Base-by-base conservation (phyloP, 108 stramenopile genomes). In the Skeletonema menzelii region DNA sequence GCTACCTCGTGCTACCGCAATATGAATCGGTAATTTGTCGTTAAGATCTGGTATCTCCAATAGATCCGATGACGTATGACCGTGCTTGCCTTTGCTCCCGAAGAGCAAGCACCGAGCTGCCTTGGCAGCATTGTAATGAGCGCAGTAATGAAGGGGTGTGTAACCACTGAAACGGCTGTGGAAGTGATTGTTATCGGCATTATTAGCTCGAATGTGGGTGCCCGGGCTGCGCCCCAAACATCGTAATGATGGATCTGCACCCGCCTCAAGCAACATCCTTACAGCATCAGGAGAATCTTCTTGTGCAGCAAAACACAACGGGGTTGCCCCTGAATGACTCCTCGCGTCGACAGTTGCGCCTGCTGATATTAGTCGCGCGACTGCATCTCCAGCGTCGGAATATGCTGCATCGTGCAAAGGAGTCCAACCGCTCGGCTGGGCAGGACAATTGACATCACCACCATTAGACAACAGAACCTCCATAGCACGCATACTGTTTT, bases 381-480 rank as follows among this genome's bases (percentile, higher is more conserved):
- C 83, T n/a, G 88, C 86, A 38, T 80, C 85, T 20, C 70, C 71
- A n/a, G 88, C 83, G 73, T 94, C 89, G 27, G 90, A 88, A 77
- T 91, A 90, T 2, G 92, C 89, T 34, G 93, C 91, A 83, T 94
- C 91, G 69, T 93, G 91, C 31, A 94, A 72, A 20, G 95, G 91
- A 17, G 95, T 90, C 91, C 91, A 93, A n/a, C 95, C 95, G 22
- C 86, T 89, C 8, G 91, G 90, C 63, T 92, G 85, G 30, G 94
- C 94, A 26, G 82, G 73, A 31, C 85, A 87, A 61, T 95, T 92
- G 1, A 90, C 87, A 76, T 92, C 77, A 8, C 87, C 86, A 11
- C 83, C 70, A 66, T 89, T 83, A 22, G 73, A 55, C 20, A 95
- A 73, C 0, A 95, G 71, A n/a, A 91, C 66, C 31, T 87, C 80